phyloP scores from a whole-genome alignment of 2,329 filamentous ascomycete genomes.

The Epichloe brachyelytri region DNA sequence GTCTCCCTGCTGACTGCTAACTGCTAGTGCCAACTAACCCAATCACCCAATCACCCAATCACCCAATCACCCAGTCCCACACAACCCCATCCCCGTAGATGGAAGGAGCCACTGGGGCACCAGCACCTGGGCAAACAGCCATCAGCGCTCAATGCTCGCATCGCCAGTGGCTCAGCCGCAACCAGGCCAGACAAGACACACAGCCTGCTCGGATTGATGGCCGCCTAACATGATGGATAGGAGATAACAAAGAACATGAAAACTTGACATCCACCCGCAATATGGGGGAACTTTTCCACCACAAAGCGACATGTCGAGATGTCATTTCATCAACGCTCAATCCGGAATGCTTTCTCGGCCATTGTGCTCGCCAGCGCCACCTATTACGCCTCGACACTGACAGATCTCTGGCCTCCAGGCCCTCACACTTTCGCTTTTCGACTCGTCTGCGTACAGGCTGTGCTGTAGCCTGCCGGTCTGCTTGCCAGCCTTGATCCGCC shows the following conservation, averaged over 20 bases:
- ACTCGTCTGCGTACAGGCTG: neutral
- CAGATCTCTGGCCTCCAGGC: neutral
- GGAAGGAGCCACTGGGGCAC: neutral
- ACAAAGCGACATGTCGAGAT: neutral
- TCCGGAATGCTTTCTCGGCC: neutral
- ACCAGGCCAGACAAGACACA: no score
- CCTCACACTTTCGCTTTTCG: neutral
- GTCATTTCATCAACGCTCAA: neutral
- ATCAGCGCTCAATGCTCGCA: no score
- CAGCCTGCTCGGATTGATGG: neutral
- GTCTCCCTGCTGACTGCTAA: no score
- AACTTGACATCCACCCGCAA: constrained; percentile 1
- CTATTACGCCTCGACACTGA: neutral
- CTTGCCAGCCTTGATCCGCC: neutral
- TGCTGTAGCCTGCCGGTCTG: neutral
- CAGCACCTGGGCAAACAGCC: no score
- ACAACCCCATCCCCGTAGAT: neutral
- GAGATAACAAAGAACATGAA: neutral
- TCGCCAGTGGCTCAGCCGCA: no score
- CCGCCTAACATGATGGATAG: neutral
- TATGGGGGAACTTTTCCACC: neutral
- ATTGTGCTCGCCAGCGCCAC: constrained; percentile 4
- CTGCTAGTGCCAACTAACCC: no score
- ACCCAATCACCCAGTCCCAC: no score
- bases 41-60: no score